phyloP scores from a whole-genome alignment of 805 yeast genomes.

The Kazachstania psychrophila region DNA sequence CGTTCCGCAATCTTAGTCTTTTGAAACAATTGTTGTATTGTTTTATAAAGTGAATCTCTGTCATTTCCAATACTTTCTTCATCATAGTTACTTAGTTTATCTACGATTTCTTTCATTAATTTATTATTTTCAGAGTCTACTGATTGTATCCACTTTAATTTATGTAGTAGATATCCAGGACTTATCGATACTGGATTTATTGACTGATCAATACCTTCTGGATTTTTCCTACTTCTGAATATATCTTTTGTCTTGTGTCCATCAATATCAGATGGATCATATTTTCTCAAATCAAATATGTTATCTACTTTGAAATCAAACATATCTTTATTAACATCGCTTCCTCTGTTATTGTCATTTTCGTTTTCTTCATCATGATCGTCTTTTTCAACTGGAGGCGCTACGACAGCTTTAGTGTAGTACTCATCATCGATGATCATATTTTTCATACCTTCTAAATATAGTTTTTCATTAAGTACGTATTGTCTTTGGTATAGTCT shows the following conservation, averaged over 20 bases:
- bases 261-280: background rate
- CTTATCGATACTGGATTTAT: background rate
- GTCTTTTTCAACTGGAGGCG: conserved; percentile 13
- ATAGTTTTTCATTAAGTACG: conserved; percentile 53
- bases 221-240: background rate
- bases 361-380: conserved; percentile 9
- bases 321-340: background rate
- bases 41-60: background rate
- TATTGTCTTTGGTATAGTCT: conserved; percentile 23
- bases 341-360: conserved; percentile 12
- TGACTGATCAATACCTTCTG: background rate
- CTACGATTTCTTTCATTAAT: background rate
- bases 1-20: conserved; percentile 53
- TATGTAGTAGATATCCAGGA: background rate
- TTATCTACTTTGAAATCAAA: background rate
- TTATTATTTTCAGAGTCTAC: background rate
- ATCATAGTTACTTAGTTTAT: background rate
- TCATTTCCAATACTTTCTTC: background rate
- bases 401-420: conserved; percentile 55
- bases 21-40: conserved; percentile 15
- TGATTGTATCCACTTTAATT: background rate
- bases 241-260: no score
- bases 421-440: conserved; percentile 54
- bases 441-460: conserved; percentile 53
- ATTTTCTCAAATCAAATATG: background rate